These are phyloP conservation scores for Oryza glaberrima DNA, from an alignment of 176 grass and related monocot species.

Conservation along the genomic window DNA sequence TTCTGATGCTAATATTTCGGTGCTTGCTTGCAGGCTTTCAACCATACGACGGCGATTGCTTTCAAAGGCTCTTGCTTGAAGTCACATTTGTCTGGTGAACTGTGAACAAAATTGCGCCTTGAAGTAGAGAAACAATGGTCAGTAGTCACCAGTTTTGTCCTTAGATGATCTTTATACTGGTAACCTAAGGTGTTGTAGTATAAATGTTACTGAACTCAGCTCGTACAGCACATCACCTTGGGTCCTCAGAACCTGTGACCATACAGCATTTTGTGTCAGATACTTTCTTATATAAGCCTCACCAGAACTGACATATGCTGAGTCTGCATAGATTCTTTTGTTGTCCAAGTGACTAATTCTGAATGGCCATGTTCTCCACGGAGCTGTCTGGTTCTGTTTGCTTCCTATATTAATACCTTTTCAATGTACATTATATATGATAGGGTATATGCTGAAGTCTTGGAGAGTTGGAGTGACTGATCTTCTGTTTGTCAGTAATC, in stretches of 20 bases:
- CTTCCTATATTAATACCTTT: neutral
- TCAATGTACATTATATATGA: neutral
- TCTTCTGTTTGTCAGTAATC: neutral
- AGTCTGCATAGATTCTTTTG: neutral
- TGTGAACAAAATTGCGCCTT: conserved; percentile 1
- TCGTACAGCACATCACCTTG: conserved; percentile 35
- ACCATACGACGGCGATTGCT: conserved; percentile 12
- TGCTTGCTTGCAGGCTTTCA: conserved; percentile 32
- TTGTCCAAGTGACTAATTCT: neutral
- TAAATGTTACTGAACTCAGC: conserved; percentile 23
- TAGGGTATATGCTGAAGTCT: neutral
- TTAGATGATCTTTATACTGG: conserved; percentile 37
- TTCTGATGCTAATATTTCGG: conserved; percentile 40
- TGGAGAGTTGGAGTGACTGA: neutral
- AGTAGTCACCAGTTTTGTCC: conserved; percentile 14
- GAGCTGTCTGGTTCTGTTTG: neutral
- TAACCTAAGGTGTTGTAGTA: conserved; percentile 42
- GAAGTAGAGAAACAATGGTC: conserved; percentile 8
- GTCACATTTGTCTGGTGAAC: neutral
- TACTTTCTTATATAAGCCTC: conserved; percentile 2
- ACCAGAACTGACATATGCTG: conserved; percentile 11
- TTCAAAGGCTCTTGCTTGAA: conserved; percentile 17
- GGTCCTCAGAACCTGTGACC: neutral
- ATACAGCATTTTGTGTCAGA: conserved; percentile 7
- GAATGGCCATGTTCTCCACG: neutral